Percentiles rank a stretch among this genome's conserved stretches.
Evolutionary conservation across 176 grass and related monocot species (phyloP).

Genomic region (Chrysopogon serrulatus): DNA sequence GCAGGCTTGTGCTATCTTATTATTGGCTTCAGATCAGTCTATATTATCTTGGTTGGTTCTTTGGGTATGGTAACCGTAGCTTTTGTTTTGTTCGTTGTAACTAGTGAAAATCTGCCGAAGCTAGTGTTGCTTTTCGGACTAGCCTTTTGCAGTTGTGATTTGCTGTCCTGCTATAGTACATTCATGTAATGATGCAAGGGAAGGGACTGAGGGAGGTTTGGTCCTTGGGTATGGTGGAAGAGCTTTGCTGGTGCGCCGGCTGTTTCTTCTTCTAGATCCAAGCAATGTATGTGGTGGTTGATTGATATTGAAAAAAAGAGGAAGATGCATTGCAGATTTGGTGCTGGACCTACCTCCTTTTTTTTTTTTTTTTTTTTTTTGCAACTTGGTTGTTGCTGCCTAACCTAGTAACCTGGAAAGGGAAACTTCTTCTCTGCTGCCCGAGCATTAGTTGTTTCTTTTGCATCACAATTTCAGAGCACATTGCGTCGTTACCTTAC

Average conservation of each 20-base stretch:
- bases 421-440: too few relatives aligned
- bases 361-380: too few relatives aligned
- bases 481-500: not conserved
- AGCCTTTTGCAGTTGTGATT: not conserved
- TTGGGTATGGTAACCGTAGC: not conserved
- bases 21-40: not conserved
- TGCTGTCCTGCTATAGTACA: not conserved
- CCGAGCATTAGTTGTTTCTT: too few relatives aligned
- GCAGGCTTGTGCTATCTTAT: not conserved
- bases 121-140: too few relatives aligned
- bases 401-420: slow-evolving; percentile 3
- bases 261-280: not conserved
- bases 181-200: too few relatives aligned
- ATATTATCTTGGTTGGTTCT: not conserved
- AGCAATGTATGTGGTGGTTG: too few relatives aligned
- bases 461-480: too few relatives aligned
- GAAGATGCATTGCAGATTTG: not conserved
- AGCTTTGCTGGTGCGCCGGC: not conserved
- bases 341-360: not conserved
- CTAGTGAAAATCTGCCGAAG: too few relatives aligned
- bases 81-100: too few relatives aligned
- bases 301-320: not conserved
- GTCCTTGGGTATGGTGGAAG: not conserved
- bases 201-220: too few relatives aligned
- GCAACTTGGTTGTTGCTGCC: not conserved